Evolutionary conservation across 208 protist genomes (phyloP).

Genomic region (Crithidia mellificae): DNA sequence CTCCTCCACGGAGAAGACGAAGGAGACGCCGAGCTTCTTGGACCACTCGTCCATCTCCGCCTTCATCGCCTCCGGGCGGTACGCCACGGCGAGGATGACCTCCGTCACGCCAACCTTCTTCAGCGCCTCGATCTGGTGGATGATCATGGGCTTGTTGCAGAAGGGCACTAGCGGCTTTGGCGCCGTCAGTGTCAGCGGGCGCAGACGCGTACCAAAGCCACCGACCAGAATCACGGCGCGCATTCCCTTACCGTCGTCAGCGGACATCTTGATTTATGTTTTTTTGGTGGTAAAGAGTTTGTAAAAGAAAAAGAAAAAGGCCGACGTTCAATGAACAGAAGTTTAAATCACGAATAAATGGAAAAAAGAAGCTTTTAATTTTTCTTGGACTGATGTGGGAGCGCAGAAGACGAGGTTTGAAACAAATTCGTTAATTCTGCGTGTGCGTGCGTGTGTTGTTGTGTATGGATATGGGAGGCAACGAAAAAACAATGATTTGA

Average conservation of each 20-base stretch:
- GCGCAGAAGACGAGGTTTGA: background rate
- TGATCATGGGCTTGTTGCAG: slow-evolving; percentile 97
- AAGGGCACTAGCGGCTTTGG: slow-evolving; percentile 98
- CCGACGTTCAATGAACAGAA: background rate
- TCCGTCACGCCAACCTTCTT: slow-evolving; percentile 92
- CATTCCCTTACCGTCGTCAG: slow-evolving; percentile 70
- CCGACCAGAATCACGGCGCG: slow-evolving; percentile 98
- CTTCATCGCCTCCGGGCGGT: slow-evolving; percentile 96
- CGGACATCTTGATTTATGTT: slow-evolving; percentile 17
- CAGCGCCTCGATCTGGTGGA: slow-evolving; percentile 97
- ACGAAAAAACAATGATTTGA: too few species aligned
- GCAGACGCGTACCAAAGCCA: slow-evolving; percentile 93
- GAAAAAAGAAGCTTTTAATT: background rate
- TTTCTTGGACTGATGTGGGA: slow-evolving; percentile 1
- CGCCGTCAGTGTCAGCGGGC: slow-evolving; percentile 96
- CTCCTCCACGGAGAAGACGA: slow-evolving; percentile 95
- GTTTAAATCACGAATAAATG: background rate
- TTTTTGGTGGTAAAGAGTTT: slow-evolving; percentile 5
- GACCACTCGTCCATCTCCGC: slow-evolving; percentile 89
- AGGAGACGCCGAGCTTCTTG: slow-evolving; percentile 90
- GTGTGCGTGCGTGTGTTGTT: too few species aligned
- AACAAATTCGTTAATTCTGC: background rate
- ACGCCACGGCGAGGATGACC: slow-evolving; percentile 96
- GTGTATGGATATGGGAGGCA: too few species aligned
- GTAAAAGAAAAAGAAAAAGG: slow-evolving; percentile 16